Base-by-base conservation (phyloP, 1,284 basidiomycete genomes). In the Neotropicomus parvogracilis region DNA sequence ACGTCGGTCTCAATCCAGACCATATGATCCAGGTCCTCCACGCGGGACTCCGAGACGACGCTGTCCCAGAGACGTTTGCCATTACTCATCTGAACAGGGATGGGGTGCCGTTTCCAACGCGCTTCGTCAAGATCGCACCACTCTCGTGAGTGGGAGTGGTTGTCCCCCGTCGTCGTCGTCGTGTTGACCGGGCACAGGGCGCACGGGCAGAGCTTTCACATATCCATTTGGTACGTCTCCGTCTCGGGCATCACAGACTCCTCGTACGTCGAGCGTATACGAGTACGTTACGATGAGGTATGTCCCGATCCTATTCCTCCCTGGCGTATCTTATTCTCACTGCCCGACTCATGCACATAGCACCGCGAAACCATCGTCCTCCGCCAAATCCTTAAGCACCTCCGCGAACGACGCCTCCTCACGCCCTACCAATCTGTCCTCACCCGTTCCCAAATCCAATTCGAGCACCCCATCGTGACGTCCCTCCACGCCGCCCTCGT, bases 401-500 rank as follows among this genome's bases (percentile, higher is more conserved):
- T 92, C 31, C 81, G 90, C 38, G 81, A 87, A 63, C 78, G 85
- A 28, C 81, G 86, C 14, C 77, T 90, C 44, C 70, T 89, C 33
- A 75, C 81, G 0, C 80, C 88, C 1, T 89, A 80, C 60, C 72
- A 78, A 41, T 67, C 77, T 21, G 80, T 90, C 44, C 69, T 87
- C 24, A 64, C 75, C 14, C 76, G 79, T 28, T 75, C 81, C 5
- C 74, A 75, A 12, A 62, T 83, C 8, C 73, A 75, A 46, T 68
- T 85, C 14, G 90, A 92, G 59, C 84, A 90, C 53, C 85, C 88
- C 1, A 71, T 85, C 14, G 64, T 90, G 39, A 84, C 85, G 0
- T 66, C 79, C 14, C 70, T 92, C 4, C 80, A 90, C 58, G 72
- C 81, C 32, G 69, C 70, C 46, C 68, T 91, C 29, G 85, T 90